Evolutionary conservation across 2,329 filamentous ascomycete species (phyloP).

Genomic region (Stemphylium beticola): DNA sequence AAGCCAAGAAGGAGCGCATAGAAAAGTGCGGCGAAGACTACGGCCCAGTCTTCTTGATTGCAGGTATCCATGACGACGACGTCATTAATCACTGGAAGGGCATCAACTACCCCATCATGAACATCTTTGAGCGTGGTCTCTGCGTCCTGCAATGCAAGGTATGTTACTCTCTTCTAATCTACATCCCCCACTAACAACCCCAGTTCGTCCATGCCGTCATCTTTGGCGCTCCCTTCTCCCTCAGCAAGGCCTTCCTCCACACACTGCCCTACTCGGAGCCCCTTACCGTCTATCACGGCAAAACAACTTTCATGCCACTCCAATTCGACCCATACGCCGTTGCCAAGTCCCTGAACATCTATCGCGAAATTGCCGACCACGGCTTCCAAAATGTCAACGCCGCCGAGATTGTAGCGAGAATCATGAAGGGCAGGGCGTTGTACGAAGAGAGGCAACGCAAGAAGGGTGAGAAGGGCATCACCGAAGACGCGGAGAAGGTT

Average conservation of each 20-base stretch:
- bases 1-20: conserved; percentile 67
- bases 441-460: conserved; percentile 91
- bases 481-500: conserved; percentile 63
- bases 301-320: conserved; percentile 82
- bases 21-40: conserved; percentile 74
- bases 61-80: conserved; percentile 90
- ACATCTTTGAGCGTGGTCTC: conserved; percentile 93
- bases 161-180: conserved; percentile 40
- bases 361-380: conserved; percentile 77
- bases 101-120: conserved; percentile 99
- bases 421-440: conserved; percentile 81
- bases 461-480: conserved; percentile 84
- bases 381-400: conserved; percentile 88
- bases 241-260: conserved; percentile 76
- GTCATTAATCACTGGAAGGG: conserved; percentile 98
- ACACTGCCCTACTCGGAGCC: conserved; percentile 73
- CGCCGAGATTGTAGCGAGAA: conserved; percentile 87
- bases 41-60: conserved; percentile 83
- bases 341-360: conserved; percentile 83
- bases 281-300: conserved; percentile 91
- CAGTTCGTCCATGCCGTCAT: conserved; percentile 87
- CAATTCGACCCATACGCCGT: conserved; percentile 70
- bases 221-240: conserved; percentile 88
- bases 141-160: conserved; percentile 95
- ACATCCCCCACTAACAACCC: not conserved